A percentile compares a stretch with the other conserved stretches of the same genome.
These are phyloP conservation scores for Elongisporangium anandrum DNA, from an alignment of 352 stramenopile genomes.

Conservation along the genomic window DNA sequence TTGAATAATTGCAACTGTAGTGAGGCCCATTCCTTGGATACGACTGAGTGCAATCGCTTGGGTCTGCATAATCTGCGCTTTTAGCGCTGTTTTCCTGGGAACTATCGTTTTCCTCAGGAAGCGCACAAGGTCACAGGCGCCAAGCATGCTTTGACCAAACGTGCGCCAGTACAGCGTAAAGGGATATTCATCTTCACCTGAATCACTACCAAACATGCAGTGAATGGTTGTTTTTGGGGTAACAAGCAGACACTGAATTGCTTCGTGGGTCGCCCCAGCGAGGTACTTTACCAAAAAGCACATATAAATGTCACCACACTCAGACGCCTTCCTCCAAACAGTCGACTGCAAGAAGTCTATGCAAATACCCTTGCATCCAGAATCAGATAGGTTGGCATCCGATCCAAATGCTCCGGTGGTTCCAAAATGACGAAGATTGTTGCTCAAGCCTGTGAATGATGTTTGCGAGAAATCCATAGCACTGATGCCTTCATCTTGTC, in stretches of 20 bases:
- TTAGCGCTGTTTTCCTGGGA: slow-evolving; percentile 40
- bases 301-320: slow-evolving; percentile 68
- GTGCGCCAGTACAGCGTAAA: slow-evolving; percentile 64
- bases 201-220: slow-evolving; percentile 41
- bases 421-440: slow-evolving; percentile 27
- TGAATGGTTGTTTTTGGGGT: slow-evolving; percentile 44
- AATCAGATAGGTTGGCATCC: slow-evolving; percentile 3
- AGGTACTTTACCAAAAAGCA: slow-evolving; percentile 73
- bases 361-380: slow-evolving; percentile 33
- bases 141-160: slow-evolving; percentile 66
- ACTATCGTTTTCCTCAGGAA: slow-evolving; percentile 50
- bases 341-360: slow-evolving; percentile 56
- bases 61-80: slow-evolving; percentile 48
- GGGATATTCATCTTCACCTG: slow-evolving; percentile 6
- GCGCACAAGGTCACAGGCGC: slow-evolving; percentile 58
- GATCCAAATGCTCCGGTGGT: slow-evolving; percentile 3
- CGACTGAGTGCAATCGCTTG: slow-evolving; percentile 49
- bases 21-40: slow-evolving; percentile 47
- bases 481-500: slow-evolving; percentile 14
- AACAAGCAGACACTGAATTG: slow-evolving; percentile 48
- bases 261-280: slow-evolving; percentile 31
- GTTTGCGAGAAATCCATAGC: slow-evolving; percentile 23
- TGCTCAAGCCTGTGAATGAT: slow-evolving; percentile 59
- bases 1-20: slow-evolving; percentile 47
- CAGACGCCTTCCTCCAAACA: slow-evolving; percentile 43